Percentiles rank a stretch among this genome's conserved stretches.
Conservation (phyloP, 1,284 basidiomycete species). For the Cryptococcus sp. region DNA sequence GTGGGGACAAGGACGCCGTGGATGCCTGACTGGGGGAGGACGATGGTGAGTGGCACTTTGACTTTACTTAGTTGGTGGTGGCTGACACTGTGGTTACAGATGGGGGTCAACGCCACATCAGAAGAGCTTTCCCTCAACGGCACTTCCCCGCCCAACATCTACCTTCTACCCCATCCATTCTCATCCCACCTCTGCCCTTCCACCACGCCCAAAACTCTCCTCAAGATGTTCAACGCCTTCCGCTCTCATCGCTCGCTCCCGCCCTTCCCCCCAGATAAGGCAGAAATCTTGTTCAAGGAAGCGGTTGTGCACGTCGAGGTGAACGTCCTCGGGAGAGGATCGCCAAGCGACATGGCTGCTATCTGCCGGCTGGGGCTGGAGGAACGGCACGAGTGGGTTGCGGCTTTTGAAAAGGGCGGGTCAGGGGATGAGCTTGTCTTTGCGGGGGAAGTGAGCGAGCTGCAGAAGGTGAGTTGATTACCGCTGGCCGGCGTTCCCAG, state of each 20-base stretch:
- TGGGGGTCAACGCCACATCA: constrained; percentile 3
- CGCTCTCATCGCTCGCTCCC: constrained; percentile 58
- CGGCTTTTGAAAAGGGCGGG: constrained; percentile 37
- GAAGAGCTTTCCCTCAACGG: constrained; percentile 39
- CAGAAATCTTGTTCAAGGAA: constrained; percentile 55
- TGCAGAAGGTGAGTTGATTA: constrained; percentile 52
- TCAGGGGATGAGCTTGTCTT: constrained; percentile 19
- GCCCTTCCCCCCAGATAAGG: constrained; percentile 46
- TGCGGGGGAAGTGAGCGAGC: constrained; percentile 40
- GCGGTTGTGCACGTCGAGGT: constrained; percentile 66
- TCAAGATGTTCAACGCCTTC: constrained; percentile 59
- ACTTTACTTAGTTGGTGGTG: not conserved
- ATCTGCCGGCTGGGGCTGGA: constrained; percentile 62
- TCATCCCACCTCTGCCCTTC: constrained; percentile 10
- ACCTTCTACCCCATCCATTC: constrained; percentile 62
- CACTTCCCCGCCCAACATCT: constrained; percentile 50
- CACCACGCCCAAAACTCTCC: constrained; percentile 46
- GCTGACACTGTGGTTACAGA: not conserved
- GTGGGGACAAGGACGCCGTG: constrained; percentile 68
- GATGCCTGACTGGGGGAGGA: constrained; percentile 66
- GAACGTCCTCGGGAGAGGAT: constrained; percentile 62
- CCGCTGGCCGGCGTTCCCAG: not conserved
- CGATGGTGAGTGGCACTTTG: constrained; percentile 50
- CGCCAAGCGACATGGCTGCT: constrained; percentile 66
- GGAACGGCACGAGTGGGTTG: constrained; percentile 54